phyloP scores from a whole-genome alignment of 2,329 filamentous ascomycete genomes.

The Colletotrichum noveboracense region DNA sequence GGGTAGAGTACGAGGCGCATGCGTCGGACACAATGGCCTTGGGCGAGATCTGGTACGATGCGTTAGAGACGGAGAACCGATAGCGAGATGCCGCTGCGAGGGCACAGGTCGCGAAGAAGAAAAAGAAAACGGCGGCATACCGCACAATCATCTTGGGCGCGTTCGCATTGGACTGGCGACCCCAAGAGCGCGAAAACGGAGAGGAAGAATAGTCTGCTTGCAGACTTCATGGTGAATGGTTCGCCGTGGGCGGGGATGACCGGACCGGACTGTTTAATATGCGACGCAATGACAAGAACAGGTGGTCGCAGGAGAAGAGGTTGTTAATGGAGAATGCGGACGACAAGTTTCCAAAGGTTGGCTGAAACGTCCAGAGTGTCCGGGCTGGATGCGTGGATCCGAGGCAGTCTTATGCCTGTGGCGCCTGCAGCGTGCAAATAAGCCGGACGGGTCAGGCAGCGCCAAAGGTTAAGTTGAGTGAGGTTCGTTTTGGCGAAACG shows the following conservation, averaged over 20 bases:
- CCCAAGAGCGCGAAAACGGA: conserved; percentile 62
- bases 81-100: conserved; percentile 19
- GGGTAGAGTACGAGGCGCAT: conserved; percentile 89
- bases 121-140: conserved; percentile 46
- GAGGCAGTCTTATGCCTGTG: neutral
- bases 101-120: conserved; percentile 20
- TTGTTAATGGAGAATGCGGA: neutral
- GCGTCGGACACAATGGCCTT: conserved; percentile 90
- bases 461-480: neutral
- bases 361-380: conserved; percentile 17
- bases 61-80: conserved; percentile 44
- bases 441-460: neutral
- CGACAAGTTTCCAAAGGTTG: conserved; percentile 14
- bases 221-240: conserved; percentile 51
- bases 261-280: neutral
- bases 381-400: neutral
- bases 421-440: neutral
- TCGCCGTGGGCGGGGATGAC: neutral
- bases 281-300: neutral
- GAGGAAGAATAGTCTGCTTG: conserved; percentile 60
- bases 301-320: neutral
- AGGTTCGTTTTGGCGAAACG: conserved; percentile 15
- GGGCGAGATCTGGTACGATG: conserved; percentile 75
- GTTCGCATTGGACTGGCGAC: conserved; percentile 49
- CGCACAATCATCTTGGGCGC: conserved; percentile 54